A percentile compares a stretch with the other conserved stretches of the same genome.
phyloP scores from a whole-genome alignment of 2,329 filamentous ascomycete genomes.

The Pseudovirgaria hyperparasitica region DNA sequence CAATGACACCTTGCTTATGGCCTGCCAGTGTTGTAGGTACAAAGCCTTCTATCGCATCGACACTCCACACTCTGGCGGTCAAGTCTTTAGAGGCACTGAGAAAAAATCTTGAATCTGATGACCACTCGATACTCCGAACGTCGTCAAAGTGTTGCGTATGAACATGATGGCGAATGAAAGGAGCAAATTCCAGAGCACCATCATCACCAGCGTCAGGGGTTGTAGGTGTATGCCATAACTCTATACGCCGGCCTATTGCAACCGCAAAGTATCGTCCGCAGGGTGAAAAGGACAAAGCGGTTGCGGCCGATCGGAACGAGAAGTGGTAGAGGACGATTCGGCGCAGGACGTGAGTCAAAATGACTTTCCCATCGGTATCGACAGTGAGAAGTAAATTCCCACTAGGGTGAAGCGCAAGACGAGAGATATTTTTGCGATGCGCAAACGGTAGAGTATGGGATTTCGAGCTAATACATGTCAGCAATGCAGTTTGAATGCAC shows the following conservation, averaged over 20 bases:
- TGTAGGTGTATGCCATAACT: conserved; percentile 92
- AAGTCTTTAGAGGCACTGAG: conserved; percentile 84
- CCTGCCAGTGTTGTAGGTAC: conserved; percentile 80
- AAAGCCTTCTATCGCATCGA: conserved; percentile 77
- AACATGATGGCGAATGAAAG: conserved; percentile 78
- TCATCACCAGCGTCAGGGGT: conserved; percentile 68
- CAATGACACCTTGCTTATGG: conserved; percentile 78
- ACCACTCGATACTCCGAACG: conserved; percentile 85
- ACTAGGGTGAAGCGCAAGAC: conserved; percentile 75
- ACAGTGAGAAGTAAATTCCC: conserved; percentile 88
- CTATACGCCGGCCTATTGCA: conserved; percentile 71
- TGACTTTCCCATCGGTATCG: conserved; percentile 87
- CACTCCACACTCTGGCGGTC: conserved; percentile 89
- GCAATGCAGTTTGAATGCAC: background rate
- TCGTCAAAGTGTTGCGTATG: conserved; percentile 83
- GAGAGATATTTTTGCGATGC: conserved; percentile 84
- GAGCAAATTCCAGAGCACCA: conserved; percentile 85
- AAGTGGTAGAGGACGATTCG: conserved; percentile 87
- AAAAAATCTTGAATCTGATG: conserved; percentile 89
- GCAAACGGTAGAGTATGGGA: conserved; percentile 79
- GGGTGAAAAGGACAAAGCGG: conserved; percentile 78
- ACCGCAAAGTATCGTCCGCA: conserved; percentile 86
- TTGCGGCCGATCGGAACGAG: conserved; percentile 76
- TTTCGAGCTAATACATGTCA: conserved; percentile 51
- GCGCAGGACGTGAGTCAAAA: conserved; percentile 79